phyloP scores from a whole-genome alignment of 441 rosid species.

The Populus trichocarpa region DNA sequence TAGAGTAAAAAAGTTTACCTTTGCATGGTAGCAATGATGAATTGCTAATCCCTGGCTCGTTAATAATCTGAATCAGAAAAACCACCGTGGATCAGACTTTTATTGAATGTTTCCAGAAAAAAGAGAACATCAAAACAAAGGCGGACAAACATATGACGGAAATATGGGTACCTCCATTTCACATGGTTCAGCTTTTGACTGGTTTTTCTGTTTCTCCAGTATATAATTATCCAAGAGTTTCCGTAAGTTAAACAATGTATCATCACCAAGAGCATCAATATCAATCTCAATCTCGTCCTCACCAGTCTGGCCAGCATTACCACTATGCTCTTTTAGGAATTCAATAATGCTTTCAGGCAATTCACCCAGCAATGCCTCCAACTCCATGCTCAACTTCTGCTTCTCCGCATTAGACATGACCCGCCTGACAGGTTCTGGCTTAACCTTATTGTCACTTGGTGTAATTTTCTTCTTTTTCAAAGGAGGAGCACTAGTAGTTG shows the following conservation, averaged over 20 bases:
- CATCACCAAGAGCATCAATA: slow-evolving; percentile 66
- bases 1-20: slow-evolving; percentile 42
- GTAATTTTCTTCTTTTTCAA: slow-evolving; percentile 39
- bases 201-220: slow-evolving; percentile 46
- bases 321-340: slow-evolving; percentile 65
- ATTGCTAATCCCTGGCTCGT: slow-evolving; percentile 67
- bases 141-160: slow-evolving; percentile 7
- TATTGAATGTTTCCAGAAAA: background rate
- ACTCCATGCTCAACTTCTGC: slow-evolving; percentile 52
- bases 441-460: slow-evolving; percentile 30
- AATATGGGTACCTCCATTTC: slow-evolving; percentile 66
- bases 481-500: slow-evolving; percentile 22
- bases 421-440: slow-evolving; percentile 40
- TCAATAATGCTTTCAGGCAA: slow-evolving; percentile 68
- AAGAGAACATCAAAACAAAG: background rate
- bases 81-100: slow-evolving; percentile 17
- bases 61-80: slow-evolving; percentile 48
- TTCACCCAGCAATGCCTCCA: slow-evolving; percentile 62
- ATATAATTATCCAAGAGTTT: slow-evolving; percentile 70
- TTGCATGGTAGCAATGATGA: slow-evolving; percentile 53
- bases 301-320: slow-evolving; percentile 42
- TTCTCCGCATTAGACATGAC: slow-evolving; percentile 65
- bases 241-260: slow-evolving; percentile 58
- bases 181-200: slow-evolving; percentile 52
- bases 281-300: slow-evolving; percentile 93